Conservation (phyloP, 2,329 filamentous ascomycete genomes). For the Fusarium nurragi region DNA sequence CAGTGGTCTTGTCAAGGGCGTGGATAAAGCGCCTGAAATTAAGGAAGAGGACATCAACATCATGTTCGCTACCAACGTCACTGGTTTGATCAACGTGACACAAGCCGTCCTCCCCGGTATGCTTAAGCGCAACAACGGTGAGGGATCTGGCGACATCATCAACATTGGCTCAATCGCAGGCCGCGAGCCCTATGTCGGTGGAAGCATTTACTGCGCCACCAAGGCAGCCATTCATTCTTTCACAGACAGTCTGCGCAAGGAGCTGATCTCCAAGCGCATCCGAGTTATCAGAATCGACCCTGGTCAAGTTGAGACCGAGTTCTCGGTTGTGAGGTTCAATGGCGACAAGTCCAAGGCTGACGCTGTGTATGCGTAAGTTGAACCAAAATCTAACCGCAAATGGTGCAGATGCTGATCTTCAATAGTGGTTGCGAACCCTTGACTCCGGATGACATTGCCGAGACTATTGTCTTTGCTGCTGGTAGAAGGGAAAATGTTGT, state of each 20-base stretch:
- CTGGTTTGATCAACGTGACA: conserved; percentile 94
- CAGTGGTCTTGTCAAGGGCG: conserved; percentile 87
- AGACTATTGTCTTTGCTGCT: conserved; percentile 86
- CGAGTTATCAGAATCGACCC: conserved; percentile 89
- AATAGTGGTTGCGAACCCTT: conserved; percentile 78
- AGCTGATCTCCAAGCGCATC: conserved; percentile 82
- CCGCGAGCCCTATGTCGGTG: conserved; percentile 84
- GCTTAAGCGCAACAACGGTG: conserved; percentile 74
- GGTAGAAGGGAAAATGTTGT: conserved; percentile 89
- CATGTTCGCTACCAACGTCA: conserved; percentile 96
- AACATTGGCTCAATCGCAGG: conserved; percentile 92
- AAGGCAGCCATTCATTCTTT: conserved; percentile 89
- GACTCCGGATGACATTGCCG: conserved; percentile 89
- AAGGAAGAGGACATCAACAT: conserved; percentile 80
- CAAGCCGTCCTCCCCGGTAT: conserved; percentile 87
- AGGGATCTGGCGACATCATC: conserved; percentile 88
- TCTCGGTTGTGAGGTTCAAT: conserved; percentile 85
- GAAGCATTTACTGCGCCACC: conserved; percentile 90
- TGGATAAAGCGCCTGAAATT: conserved; percentile 87
- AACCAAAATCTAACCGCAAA: fast-evolving
- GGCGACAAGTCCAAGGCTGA: conserved; percentile 90
- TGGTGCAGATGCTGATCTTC: background rate
- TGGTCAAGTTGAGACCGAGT: conserved; percentile 95
- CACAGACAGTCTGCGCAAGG: conserved; percentile 81
- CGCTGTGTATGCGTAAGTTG: conserved; percentile 81